Evolutionary conservation across 1,139 yeast species (phyloP).

Genomic region (Taphrina sp.): DNA sequence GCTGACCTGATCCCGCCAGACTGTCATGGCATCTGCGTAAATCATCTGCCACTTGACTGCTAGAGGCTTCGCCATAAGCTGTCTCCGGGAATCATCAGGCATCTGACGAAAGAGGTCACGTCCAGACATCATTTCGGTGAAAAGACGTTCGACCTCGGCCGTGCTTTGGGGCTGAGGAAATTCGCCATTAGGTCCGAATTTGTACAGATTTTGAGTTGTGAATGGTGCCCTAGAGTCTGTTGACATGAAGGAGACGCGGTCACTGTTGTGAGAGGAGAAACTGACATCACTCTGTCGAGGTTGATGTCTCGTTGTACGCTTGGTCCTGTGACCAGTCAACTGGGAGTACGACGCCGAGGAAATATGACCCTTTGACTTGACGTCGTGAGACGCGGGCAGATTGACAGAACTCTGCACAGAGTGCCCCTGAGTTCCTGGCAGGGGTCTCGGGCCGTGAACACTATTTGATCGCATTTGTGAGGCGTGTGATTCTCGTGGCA

Average conservation of each 20-base stretch:
- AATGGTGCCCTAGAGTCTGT: conserved; percentile 13
- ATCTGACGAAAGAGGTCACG: conserved; percentile 51
- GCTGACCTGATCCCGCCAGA: conserved; percentile 50
- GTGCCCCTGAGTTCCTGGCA: conserved; percentile 3
- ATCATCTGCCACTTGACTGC: conserved; percentile 91
- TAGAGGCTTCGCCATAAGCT: conserved; percentile 69
- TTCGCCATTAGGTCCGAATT: conserved; percentile 37
- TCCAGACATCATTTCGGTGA: conserved; percentile 64
- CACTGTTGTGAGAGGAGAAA: conserved; percentile 8
- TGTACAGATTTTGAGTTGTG: conserved; percentile 17
- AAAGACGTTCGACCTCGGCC: conserved; percentile 12
- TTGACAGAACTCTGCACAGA: not conserved
- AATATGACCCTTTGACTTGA: not conserved
- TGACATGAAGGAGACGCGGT: conserved; percentile 1
- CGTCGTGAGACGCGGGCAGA: not conserved
- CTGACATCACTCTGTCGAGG: conserved; percentile 27
- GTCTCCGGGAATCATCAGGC: conserved; percentile 73
- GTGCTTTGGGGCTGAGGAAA: conserved; percentile 36
- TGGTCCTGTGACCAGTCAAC: not conserved
- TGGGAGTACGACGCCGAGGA: not conserved
- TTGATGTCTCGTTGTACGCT: conserved; percentile 10
- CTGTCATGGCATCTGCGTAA: conserved; percentile 80
- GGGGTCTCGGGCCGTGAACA: conserved; percentile 28
- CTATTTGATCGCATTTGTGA: conserved; percentile 27
- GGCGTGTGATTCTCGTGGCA: conserved; percentile 30